Percentiles rank a stretch among this genome's conserved stretches.
These are phyloP conservation scores for Logfia minima DNA, from an alignment of 129 eudicot species.

Conservation along the genomic window DNA sequence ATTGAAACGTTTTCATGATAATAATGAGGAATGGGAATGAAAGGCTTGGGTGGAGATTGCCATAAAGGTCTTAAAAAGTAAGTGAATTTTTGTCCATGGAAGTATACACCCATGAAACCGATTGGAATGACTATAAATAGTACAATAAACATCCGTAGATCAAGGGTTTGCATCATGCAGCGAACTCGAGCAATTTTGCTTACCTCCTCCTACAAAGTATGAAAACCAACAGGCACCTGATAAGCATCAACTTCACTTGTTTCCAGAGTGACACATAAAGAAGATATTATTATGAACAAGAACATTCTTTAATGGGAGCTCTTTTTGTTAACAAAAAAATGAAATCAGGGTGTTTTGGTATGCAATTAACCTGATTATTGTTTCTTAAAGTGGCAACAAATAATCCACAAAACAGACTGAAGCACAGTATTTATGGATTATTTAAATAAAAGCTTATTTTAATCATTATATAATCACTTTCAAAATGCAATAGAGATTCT, in stretches of 20 bases:
- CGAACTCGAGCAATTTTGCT: slow-evolving; percentile 48
- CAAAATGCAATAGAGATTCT: not conserved
- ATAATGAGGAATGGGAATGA: slow-evolving; percentile 55
- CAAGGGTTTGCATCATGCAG: slow-evolving; percentile 54
- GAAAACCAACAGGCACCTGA: not conserved
- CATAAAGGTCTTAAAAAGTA: slow-evolving; percentile 69
- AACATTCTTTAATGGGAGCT: not conserved
- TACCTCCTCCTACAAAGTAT: slow-evolving; percentile 34
- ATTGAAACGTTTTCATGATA: slow-evolving; percentile 65
- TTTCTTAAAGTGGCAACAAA: not conserved
- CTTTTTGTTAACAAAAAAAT: not conserved
- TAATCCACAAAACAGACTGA: not conserved
- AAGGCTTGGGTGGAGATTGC: slow-evolving; percentile 80
- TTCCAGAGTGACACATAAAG: slow-evolving; percentile 1
- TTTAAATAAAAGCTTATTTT: too few species aligned
- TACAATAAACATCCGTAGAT: slow-evolving; percentile 37
- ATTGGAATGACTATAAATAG: slow-evolving; percentile 46
- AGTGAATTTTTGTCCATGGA: slow-evolving; percentile 64
- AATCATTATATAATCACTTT: not conserved
- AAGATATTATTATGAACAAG: not conserved
- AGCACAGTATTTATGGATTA: not conserved
- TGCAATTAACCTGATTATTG: not conserved
- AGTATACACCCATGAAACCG: slow-evolving; percentile 42
- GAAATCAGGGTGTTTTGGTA: not conserved
- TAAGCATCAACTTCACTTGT: not conserved